Evolutionary conservation across 1,284 basidiomycete species (phyloP), one percentile per base, ranked within the genome.

Genomic region (Papiliotrema nemorosa): DNA sequence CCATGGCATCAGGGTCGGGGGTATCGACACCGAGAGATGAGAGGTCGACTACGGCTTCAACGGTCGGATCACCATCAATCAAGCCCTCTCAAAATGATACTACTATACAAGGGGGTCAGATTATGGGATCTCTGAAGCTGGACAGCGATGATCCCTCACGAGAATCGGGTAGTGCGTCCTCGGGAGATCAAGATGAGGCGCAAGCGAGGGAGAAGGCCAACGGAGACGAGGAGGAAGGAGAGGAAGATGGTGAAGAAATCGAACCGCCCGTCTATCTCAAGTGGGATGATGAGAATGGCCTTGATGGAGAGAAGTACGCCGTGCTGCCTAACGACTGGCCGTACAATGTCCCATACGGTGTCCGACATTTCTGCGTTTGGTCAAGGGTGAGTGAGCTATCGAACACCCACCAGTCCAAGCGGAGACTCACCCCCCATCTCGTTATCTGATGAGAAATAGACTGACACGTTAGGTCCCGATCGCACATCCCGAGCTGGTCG

Each of bases 301-400:
- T 73, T 6, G 70, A 73, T 40, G n/a, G 21, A 9, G 55, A 58
- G 2, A 63, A 66, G 45, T 73, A 67, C 44, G 70, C 67, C 2
- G 62, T 73, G 2, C 49, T 75, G 18, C 61, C 64, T 3, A 75
- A 75, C 46, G 73, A 75, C 54, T 75, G 73, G 73, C 73, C 73
- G 25, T 75, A 75, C 53, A 67, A 63, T 48, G 50, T 68, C 3
- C 73, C 73, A 0, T 63, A 68, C 33, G 73, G 69, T 3, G 70
- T 70, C 7, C 53, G 64, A 41, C 73, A 75, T 50, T 68, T 60
- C 55, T 66, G 66, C 39, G 62, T 75, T 9, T 75, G 73, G 73
- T 69, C 62, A 24, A 61, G 61, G 49, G 72, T 74, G 47, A 51
- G 70, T 57, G 22, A 47, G 13, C 26, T 20, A 10, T 7, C 18